Base-by-base conservation (phyloP, 352 stramenopile species). In the Globisporangium parvum region DNA sequence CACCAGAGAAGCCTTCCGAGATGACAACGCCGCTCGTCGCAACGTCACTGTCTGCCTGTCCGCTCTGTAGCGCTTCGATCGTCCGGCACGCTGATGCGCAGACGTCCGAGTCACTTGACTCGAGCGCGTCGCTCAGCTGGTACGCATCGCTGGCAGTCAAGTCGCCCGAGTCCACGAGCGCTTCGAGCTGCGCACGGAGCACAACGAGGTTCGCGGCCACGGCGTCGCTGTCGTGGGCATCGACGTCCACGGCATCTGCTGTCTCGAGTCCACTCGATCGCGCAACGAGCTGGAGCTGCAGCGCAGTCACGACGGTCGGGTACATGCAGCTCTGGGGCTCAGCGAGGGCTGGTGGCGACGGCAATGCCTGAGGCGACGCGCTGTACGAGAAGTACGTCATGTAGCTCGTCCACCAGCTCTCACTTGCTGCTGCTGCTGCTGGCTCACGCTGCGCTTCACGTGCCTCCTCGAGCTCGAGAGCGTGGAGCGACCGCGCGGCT, bases 361-460 rank as follows among this genome's bases (percentile, higher is more conserved):
- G 53, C n/a, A 39, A 21, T 6, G 64, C 64, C 0, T 51, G 40
- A 33, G 69, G 71, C 10, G 33, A 33, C 26, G 49, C 41, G 0
- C 50, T 56, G 35, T 75, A 80, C 21, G 55, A 63, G 21, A 72
- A 71, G 52, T 78, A 74, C 26, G 42, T 55, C 50, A 77, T 75
- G 64, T 91, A 88, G 55, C 65, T 85, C 47, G 55, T 58, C 79
- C 79, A 94, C 84, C 84, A 94, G 39, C 66, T 77, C 55, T 80
- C 73, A 31, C 62, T 31, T 31, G 31, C 10, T 12, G 31, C 63
- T 0, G 31, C 63, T 0, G 69, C 42, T 14, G 77, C 69, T 20
- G 73, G 61, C 33, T 80, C 71, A 41, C 72, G 70, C 12, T 69
- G 69, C 9, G 73, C 65, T 28, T 87, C 67, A 60, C 67, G 69